Conservation (phyloP, 164 flowering plant genomes). For the Malania oleifera region DNA sequence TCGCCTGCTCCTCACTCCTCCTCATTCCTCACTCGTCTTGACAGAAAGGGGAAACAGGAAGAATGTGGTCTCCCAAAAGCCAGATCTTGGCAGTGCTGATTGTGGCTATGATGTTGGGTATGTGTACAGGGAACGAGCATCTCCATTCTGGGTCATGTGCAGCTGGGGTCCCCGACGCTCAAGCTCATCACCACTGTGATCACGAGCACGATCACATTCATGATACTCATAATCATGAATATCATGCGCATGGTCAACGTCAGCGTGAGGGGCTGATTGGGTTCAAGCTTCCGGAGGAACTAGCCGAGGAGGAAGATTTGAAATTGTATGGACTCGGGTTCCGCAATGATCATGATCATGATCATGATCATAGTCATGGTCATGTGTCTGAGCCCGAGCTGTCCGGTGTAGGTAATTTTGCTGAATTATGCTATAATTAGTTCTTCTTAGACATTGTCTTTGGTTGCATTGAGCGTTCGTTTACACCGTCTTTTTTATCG, state of each 20-base stretch:
- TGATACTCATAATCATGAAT: slow-evolving; percentile 10
- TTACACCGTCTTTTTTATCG: neutral
- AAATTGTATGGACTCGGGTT: slow-evolving; percentile 43
- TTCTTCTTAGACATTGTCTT: neutral
- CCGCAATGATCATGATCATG: slow-evolving; percentile 22
- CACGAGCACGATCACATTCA: slow-evolving; percentile 29
- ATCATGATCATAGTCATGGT: slow-evolving; percentile 24
- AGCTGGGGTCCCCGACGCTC: slow-evolving; percentile 12
- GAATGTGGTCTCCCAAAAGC: slow-evolving; percentile 11
- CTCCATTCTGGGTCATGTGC: slow-evolving; percentile 7
- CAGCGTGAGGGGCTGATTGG: slow-evolving; percentile 5
- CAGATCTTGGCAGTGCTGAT: slow-evolving; percentile 11
- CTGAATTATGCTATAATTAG: neutral
- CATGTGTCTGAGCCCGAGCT: slow-evolving; percentile 30
- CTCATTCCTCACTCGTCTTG: too few species aligned
- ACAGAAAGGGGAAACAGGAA: neutral
- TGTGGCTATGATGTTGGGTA: slow-evolving; percentile 17
- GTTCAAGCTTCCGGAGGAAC: slow-evolving; percentile 66
- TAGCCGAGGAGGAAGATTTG: slow-evolving; percentile 92
- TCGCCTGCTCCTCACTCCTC: neutral
- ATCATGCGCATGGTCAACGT: slow-evolving; percentile 24
- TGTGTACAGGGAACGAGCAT: slow-evolving; percentile 14
- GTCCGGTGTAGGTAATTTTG: slow-evolving; percentile 45
- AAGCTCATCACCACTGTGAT: slow-evolving; percentile 20
- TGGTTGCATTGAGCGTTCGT: neutral